phyloP scores from a whole-genome alignment of 179 eudicot genomes.

The Corrigiola litoralis region DNA sequence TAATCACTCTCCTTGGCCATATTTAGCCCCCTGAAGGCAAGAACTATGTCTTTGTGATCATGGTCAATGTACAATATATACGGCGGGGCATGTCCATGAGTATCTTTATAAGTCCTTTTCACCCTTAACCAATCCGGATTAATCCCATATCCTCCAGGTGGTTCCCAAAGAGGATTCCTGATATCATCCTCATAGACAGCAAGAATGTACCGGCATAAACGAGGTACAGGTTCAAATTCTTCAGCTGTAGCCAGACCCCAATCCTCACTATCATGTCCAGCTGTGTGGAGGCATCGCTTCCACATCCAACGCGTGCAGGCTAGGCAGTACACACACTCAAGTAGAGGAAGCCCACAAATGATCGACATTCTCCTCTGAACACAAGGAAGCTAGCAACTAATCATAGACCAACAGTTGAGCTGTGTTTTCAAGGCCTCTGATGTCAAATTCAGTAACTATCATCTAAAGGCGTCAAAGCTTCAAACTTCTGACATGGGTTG shows the following conservation, averaged over 20 bases:
- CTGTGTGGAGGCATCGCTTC: constrained; percentile 44
- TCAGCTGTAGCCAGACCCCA: constrained; percentile 53
- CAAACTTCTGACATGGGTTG: not conserved
- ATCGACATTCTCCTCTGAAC: constrained; percentile 36
- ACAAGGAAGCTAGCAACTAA: constrained; percentile 11
- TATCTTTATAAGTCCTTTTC: constrained; percentile 43
- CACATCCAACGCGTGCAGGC: constrained; percentile 51
- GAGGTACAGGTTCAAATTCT: constrained; percentile 53
- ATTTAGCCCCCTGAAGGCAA: constrained; percentile 77
- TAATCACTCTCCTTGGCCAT: constrained; percentile 80
- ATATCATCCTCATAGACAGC: constrained; percentile 52
- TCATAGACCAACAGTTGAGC: constrained; percentile 15
- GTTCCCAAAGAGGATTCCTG: constrained; percentile 35
- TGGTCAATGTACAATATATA: constrained; percentile 82
- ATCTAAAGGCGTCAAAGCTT: constrained; percentile 7
- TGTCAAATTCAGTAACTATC: not conserved
- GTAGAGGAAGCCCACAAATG: constrained; percentile 37
- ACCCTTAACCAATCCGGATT: constrained; percentile 31
- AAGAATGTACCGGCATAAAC: constrained; percentile 44
- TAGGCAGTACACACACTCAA: constrained; percentile 45
- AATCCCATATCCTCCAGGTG: constrained; percentile 46
- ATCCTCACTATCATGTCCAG: constrained; percentile 43
- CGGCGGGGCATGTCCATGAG: constrained; percentile 60
- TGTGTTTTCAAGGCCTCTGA: not conserved
- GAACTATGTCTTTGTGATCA: constrained; percentile 61